Conservation (phyloP, 2,329 filamentous ascomycete species). For the Monilinia fructigena region DNA sequence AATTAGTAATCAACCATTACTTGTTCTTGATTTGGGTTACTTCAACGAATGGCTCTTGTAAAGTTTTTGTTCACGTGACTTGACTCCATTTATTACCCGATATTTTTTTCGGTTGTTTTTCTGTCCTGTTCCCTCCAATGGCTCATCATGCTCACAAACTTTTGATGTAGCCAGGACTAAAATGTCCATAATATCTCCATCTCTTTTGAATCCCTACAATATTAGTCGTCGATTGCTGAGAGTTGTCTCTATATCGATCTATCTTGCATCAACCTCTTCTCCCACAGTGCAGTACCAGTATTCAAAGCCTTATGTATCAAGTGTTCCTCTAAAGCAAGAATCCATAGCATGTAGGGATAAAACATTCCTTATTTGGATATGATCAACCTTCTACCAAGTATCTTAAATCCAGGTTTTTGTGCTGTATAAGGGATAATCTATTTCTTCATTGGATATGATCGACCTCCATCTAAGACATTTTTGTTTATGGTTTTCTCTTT, state of each 20-base stretch:
- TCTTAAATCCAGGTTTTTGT: background rate
- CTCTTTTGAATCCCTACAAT: background rate
- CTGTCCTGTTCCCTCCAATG: no score
- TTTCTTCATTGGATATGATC: slow-evolving; percentile 11
- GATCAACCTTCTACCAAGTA: background rate
- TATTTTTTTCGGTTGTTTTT: background rate
- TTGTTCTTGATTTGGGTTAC: no score
- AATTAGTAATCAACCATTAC: no score
- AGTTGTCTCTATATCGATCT: no score
- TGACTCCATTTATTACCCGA: no score
- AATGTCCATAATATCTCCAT: slow-evolving; percentile 3
- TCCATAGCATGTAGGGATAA: no score
- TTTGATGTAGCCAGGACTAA: background rate
- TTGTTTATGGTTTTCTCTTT: background rate
- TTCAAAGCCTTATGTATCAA: background rate
- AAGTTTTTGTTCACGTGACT: no score
- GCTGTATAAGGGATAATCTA: background rate
- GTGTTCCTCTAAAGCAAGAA: no score
- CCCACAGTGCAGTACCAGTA: background rate
- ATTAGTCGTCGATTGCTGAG: no score
- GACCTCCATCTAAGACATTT: slow-evolving; percentile 11
- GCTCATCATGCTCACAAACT: no score
- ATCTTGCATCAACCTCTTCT: no score
- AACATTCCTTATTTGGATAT: background rate
- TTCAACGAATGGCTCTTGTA: no score